Evolutionary conservation across 768 basidiomycete species (phyloP), one percentile per base, ranked within the genome.

Genomic region (Leccinum truebloodii): DNA sequence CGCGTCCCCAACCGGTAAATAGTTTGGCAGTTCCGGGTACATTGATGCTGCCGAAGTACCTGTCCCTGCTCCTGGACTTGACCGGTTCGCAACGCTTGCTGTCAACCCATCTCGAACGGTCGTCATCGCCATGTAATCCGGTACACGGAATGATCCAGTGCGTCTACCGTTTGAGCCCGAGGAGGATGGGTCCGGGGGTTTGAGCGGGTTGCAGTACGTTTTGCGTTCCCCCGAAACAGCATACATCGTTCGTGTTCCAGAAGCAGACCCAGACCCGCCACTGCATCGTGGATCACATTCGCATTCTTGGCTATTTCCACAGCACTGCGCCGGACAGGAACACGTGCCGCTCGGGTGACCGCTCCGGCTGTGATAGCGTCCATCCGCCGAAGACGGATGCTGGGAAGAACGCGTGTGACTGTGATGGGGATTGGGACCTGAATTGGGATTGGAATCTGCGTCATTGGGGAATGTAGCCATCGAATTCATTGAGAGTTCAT

Each of bases 151-250:
- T 2, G 72, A 62, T 34, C 61, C 59, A n/a, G 59, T 48, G 9
- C 69, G 69, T 35, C 63, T 60, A 14, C 63, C 13, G 24, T 4
- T 64, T n/a, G 59, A 6, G 35, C 46, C 59, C 18, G 58, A 26
- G 6, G 63, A 22, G 53, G 65, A 18, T n/a, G 60, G 55, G 13
- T 66, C 65, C 6, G 55, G 50, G 20, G 59, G 22, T 57, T 67
- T 67, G 46, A 59, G 35, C 9, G 58, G 6, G 26, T 30, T 55
- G n/a, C 62, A 64, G 44, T 63, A 64, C 0, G 69, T 41, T 7
- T 63, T 71, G n/a, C 76, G 63, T 59, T 80, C 79, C 12, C 78
- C 76, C 0, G 76, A 73, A 1, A 71, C 65, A 2, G 73, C 66
- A 60, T 73, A 77, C 1, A 71, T 67, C 18, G 71, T 64, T 20